Evolutionary conservation across 495 filamentous ascomycete genomes (phyloP).

Genomic region (Corynascus novoguineensis): DNA sequence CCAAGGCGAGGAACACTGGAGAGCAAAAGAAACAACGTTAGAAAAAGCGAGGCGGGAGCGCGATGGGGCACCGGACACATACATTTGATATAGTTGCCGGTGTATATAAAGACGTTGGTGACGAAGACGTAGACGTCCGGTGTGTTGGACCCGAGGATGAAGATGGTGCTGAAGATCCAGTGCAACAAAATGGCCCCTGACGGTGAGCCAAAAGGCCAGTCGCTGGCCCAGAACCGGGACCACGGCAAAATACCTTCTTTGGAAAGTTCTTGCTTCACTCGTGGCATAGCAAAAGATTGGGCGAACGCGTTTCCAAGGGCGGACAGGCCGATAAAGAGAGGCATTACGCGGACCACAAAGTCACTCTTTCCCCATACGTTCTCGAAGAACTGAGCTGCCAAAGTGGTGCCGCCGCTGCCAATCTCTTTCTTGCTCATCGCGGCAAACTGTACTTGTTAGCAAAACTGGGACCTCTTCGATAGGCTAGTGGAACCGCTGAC

Average conservation of each 20-base stretch:
- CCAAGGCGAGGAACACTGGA: conserved; percentile 51
- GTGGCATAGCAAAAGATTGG: conserved; percentile 57
- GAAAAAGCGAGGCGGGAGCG: not conserved
- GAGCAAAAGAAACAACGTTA: conserved; percentile 27
- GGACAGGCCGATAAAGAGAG: conserved; percentile 58
- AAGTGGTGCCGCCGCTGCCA: conserved; percentile 44
- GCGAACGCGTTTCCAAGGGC: conserved; percentile 61
- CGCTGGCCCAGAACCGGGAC: conserved; percentile 55
- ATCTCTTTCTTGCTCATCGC: conserved; percentile 55
- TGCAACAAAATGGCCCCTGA: conserved; percentile 55
- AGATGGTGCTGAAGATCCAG: conserved; percentile 54
- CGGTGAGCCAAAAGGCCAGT: conserved; percentile 55
- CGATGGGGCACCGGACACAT: not conserved
- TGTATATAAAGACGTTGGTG: conserved; percentile 32
- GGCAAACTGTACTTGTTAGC: conserved; percentile 46
- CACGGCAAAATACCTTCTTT: conserved; percentile 56
- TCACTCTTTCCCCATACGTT: conserved; percentile 47
- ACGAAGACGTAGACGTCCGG: conserved; percentile 25
- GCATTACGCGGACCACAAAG: conserved; percentile 45
- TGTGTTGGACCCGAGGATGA: conserved; percentile 46
- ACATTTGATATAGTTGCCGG: conserved; percentile 35
- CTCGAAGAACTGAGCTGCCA: conserved; percentile 56
- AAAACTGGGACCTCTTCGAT: not conserved
- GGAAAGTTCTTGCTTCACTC: conserved; percentile 54
- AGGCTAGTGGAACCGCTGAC: not conserved